These are phyloP conservation scores for Barnettozyma sp. DNA, from an alignment of 805 yeast species.

Conservation along the genomic window DNA sequence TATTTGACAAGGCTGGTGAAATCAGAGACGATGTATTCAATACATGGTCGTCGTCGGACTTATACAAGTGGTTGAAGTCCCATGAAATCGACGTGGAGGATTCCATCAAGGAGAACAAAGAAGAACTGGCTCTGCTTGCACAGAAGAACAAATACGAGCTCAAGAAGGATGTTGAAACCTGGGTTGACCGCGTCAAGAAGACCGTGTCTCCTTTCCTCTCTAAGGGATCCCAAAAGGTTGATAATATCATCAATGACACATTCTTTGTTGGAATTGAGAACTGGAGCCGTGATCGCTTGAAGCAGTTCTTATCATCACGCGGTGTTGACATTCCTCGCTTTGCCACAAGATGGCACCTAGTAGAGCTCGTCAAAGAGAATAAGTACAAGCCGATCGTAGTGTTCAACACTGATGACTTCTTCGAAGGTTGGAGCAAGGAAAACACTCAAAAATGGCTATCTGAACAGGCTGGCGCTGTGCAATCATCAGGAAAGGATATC, in stretches of 20 bases:
- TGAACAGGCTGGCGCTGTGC: slow-evolving; percentile 25
- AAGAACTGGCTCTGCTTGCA: slow-evolving; percentile 32
- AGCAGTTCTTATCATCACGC: slow-evolving; percentile 35
- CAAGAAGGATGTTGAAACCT: slow-evolving; percentile 34
- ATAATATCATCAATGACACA: slow-evolving; percentile 36
- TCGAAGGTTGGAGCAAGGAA: slow-evolving; percentile 34
- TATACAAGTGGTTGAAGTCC: slow-evolving; percentile 45
- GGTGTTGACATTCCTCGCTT: slow-evolving; percentile 33
- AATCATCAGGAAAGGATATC: slow-evolving; percentile 17
- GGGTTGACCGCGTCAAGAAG: slow-evolving; percentile 26
- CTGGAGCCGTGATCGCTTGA: slow-evolving; percentile 42
- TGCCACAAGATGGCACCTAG: slow-evolving; percentile 34
- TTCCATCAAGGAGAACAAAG: slow-evolving; percentile 28
- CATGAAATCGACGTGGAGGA: slow-evolving; percentile 37
- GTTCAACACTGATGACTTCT: slow-evolving; percentile 26
- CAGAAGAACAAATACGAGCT: slow-evolving; percentile 29
- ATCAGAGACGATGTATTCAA: slow-evolving; percentile 40
- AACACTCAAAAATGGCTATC: slow-evolving; percentile 35
- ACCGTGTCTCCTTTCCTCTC: slow-evolving; percentile 30
- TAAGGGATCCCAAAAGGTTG: slow-evolving; percentile 29
- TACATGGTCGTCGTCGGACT: slow-evolving; percentile 47
- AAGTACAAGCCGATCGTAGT: slow-evolving; percentile 31
- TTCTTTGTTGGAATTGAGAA: slow-evolving; percentile 38
- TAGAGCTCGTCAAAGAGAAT: slow-evolving; percentile 33
- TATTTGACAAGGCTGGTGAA: slow-evolving; percentile 34